phyloP scores from a whole-genome alignment of 768 basidiomycete genomes.

The Mycena indigotica region DNA sequence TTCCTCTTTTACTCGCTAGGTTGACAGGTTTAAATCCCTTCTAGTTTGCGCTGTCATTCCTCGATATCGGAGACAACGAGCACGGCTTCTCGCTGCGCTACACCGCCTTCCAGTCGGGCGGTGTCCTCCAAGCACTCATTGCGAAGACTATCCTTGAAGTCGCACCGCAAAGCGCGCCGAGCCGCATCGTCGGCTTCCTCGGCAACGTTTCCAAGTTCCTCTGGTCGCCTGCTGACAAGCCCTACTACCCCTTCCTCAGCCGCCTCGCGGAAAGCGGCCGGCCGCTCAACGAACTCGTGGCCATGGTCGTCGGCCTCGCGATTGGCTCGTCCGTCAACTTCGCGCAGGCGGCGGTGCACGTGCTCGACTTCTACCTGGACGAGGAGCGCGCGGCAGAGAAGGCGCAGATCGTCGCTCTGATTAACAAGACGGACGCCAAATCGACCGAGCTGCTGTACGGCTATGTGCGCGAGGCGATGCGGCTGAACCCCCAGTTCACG shows the following conservation, averaged over 20 bases:
- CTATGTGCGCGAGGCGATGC: slow-evolving; percentile 57
- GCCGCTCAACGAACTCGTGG: not conserved
- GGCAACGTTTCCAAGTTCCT: not conserved
- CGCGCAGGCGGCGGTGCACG: slow-evolving; percentile 9
- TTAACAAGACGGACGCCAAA: slow-evolving; percentile 32
- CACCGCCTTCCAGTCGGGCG: slow-evolving; percentile 31
- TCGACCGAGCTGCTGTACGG: slow-evolving; percentile 43
- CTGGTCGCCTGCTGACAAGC: not conserved
- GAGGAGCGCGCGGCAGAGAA: slow-evolving; percentile 41
- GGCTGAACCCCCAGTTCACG: slow-evolving; percentile 44
- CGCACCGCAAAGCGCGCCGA: not conserved
- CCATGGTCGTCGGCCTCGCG: not conserved
- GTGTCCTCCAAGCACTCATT: slow-evolving; percentile 34
- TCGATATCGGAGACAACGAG: slow-evolving; percentile 35
- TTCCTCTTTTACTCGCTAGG: not conserved
- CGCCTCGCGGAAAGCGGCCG: not conserved
- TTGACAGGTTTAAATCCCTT: not conserved
- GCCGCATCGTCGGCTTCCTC: not conserved
- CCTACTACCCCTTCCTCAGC: not conserved
- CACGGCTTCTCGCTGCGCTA: slow-evolving; percentile 34
- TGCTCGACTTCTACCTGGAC: slow-evolving; percentile 57
- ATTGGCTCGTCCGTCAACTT: not conserved
- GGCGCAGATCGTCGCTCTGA: slow-evolving; percentile 40
- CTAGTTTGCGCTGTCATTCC: slow-evolving; percentile 16
- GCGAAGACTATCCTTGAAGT: slow-evolving; percentile 32